Evolutionary conservation across 768 basidiomycete genomes (phyloP), one percentile per base, ranked within the genome.

Genomic region (Amanita rubescens): DNA sequence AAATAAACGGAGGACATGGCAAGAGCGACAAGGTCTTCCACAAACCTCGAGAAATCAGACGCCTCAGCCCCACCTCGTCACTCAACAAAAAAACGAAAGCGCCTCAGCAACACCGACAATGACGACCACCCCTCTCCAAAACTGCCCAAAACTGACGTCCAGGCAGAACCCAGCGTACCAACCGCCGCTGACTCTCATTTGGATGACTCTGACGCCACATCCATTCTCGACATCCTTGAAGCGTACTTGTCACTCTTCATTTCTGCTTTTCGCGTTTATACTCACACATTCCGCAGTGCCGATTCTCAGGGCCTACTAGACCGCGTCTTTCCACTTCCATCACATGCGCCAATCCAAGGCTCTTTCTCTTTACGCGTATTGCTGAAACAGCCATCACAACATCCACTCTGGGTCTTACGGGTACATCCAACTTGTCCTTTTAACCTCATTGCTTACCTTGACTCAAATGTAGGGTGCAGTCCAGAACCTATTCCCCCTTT

Each of bases 291-390:
- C 41, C 19, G n/a, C 63, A 87, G 86, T 59, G 69, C 81, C 56
- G 90, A 92, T 65, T 75, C 75, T 0, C 87, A 88, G 58, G 86
- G 83, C 44, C 72, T 92, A 4, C 80, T 92, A 9, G 88, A 91
- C 73, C 84, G 89, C 59, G 84, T 87, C 57, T 85, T 87, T 63
- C 80, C 83, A 34, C 70, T 82, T 20, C 71, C 72, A 19, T 63
- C 71, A 50, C 65, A 71, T 58, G 67, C 70, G 39, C 64, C 70
- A n/a, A 22, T 17, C 30, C 54, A 55, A 27, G 46, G 48, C n/a
- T 70, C 77, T 1, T 67, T 73, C 15, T 71, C 75, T 9, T 72
- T 89, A 39, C 81, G 85, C 20, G 63, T 76, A 1, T 71, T 88
- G 7, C 73, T 88, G 46, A 68, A 70, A 54, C 75, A 82, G 15